Evolutionary conservation across 169 alveolate genomes (phyloP).

Genomic region (Plasmodium vivax): DNA sequence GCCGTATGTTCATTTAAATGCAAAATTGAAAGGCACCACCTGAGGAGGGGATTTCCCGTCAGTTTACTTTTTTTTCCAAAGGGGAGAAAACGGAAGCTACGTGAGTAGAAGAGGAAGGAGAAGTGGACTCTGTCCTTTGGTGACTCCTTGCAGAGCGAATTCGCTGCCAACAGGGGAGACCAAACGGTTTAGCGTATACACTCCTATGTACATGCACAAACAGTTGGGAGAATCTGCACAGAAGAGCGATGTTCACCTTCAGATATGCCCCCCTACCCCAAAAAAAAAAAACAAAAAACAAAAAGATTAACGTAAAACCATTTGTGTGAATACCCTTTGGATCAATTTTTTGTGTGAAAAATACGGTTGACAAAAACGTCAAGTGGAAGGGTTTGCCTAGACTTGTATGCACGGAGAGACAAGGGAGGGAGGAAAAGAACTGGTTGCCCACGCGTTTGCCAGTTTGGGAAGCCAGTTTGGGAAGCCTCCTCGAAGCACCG

Average conservation of each 20-base stretch:
- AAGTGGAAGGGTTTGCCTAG: neutral
- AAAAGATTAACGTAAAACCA: neutral
- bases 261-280: neutral
- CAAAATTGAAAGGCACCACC: neutral
- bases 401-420: neutral
- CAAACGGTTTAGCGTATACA: neutral
- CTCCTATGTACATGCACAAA: neutral
- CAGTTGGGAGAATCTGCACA: neutral
- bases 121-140: neutral
- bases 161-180: neutral
- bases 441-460: neutral
- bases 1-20: neutral
- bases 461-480: neutral
- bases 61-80: neutral
- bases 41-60: neutral
- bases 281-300: neutral
- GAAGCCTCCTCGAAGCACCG: neutral
- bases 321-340: neutral
- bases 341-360: neutral
- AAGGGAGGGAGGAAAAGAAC: neutral
- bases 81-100: neutral
- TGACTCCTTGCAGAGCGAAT: neutral
- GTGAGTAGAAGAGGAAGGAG: neutral
- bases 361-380: neutral
- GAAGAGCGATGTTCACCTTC: neutral